Conservation (phyloP, 2,329 filamentous ascomycete genomes). For the Verticillium albo-atrum region DNA sequence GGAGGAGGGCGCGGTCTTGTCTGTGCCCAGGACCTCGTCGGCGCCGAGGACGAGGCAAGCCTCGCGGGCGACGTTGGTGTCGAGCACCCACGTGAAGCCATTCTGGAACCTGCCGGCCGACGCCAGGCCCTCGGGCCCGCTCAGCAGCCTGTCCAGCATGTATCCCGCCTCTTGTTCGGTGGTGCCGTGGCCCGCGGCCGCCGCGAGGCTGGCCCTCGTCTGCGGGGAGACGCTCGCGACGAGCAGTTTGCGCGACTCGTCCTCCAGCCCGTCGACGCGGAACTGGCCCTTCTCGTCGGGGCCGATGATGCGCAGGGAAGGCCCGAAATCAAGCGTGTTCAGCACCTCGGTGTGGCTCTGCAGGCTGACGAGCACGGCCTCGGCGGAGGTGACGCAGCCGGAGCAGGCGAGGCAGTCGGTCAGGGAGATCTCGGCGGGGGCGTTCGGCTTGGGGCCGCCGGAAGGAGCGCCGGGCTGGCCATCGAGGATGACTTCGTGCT, state of each 20-base stretch:
- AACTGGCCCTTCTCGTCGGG: slow-evolving; percentile 27
- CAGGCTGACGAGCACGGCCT: slow-evolving; percentile 91
- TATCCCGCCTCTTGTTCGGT: slow-evolving; percentile 69
- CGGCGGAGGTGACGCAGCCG: slow-evolving; percentile 93
- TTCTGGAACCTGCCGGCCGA: slow-evolving; percentile 68
- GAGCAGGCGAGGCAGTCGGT: slow-evolving; percentile 98
- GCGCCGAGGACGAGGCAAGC: slow-evolving; percentile 77
- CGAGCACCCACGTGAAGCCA: slow-evolving; percentile 82
- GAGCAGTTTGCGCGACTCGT: slow-evolving; percentile 68
- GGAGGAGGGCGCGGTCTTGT: slow-evolving; percentile 7
- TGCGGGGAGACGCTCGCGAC: slow-evolving; percentile 93
- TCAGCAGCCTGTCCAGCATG: slow-evolving; percentile 79
- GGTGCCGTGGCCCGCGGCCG: slow-evolving; percentile 69
- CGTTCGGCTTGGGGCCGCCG: slow-evolving; percentile 45
- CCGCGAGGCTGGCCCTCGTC: slow-evolving; percentile 81
- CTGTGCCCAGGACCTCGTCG: slow-evolving; percentile 56
- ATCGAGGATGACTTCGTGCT: slow-evolving; percentile 90
- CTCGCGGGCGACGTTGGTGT: slow-evolving; percentile 81
- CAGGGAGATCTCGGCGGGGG: slow-evolving; percentile 86
- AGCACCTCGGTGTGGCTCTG: slow-evolving; percentile 94
- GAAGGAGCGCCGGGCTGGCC: slow-evolving; percentile 60
- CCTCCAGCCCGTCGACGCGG: slow-evolving; percentile 46
- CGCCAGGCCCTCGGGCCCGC: slow-evolving; percentile 64
- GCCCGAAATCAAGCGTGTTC: slow-evolving; percentile 67
- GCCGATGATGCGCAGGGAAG: slow-evolving; percentile 37